Base-by-base conservation (phyloP, 805 yeast species). In the Metschnikowia anglica region DNA sequence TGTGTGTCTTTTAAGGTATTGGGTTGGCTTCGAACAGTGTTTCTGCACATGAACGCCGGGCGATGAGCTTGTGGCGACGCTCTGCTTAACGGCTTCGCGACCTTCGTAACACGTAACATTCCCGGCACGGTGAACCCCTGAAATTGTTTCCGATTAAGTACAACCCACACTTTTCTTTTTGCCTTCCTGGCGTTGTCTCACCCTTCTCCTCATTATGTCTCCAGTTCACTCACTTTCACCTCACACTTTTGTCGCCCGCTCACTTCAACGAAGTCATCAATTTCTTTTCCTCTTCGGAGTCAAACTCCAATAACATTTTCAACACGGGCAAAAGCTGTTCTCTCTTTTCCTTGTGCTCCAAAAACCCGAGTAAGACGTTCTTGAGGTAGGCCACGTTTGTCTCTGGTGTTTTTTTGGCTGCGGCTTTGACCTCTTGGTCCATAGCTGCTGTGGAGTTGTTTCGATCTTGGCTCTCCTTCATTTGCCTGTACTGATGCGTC, bases 271-370 rank as follows among this genome's bases (percentile, higher is more conserved):
- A 85, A 34, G 69, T 58, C 49, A 84, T 52, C n/a, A 91, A 69
- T 55, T 88, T 77, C 52, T 76, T 76, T 60, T 86, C 93, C 51
- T 91, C 99, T 5, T 73, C 77, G 39, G 76, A 79, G 37, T 74
- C 79, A 58, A 91, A 66, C 41, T 81, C 79, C 46, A 91, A 73
- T 39, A 91, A 63, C 51, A 87, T 81, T 37, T 90, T 77, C 18
- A 91, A 70, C 5, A 93, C 98, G 0, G 98, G 97, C 24, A 93
- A 67, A 32, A 91, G 72, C 60, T 83, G 88, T 21, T 74, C 80
- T 46, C 98, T 74, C 63, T 90, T 97, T n/a, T 91, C 99, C 56
- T 77, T 85, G 59, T 87, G 96, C 57, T 90, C 97, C 41, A 93
- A 64, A 60, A 85, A 93, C 2, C 97, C 97, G 2, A 91, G 67